A percentile compares a stretch with the other conserved stretches of the same genome.
phyloP scores from a whole-genome alignment of 345 rosid species.

The Ceriops decandra region DNA sequence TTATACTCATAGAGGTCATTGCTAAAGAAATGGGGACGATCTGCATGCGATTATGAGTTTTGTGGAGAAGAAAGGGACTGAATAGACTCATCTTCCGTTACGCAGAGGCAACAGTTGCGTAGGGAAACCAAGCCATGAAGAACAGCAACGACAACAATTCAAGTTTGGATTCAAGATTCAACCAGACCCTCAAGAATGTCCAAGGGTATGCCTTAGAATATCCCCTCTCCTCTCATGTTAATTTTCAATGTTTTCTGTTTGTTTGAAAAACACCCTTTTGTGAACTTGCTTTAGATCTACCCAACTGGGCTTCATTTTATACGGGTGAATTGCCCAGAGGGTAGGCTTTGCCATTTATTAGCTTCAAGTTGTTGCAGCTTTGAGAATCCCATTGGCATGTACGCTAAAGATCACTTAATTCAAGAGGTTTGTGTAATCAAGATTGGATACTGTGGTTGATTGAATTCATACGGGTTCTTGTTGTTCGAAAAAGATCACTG shows the following conservation, averaged over 20 bases:
- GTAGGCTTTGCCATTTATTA: not conserved
- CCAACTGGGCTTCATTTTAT: not conserved
- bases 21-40: too few relatives aligned
- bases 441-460: not conserved
- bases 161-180: constrained; percentile 77
- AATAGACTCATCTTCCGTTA: not conserved
- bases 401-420: not conserved
- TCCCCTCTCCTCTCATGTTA: not conserved
- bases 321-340: not conserved
- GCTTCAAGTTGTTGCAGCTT: not conserved
- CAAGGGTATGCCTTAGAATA: constrained; percentile 48
- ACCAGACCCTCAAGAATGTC: constrained; percentile 84
- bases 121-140: constrained; percentile 14
- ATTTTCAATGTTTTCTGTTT: constrained; percentile 2
- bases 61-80: not conserved
- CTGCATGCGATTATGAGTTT: not conserved
- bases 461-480: constrained; percentile 10
- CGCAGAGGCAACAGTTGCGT: not conserved
- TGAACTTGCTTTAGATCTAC: constrained; percentile 25
- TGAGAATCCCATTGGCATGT: not conserved
- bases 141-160: constrained; percentile 32
- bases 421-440: not conserved
- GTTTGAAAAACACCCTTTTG: constrained; percentile 8
- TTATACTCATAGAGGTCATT: too few relatives aligned
- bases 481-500: not conserved